phyloP scores from a whole-genome alignment of 1,284 basidiomycete species.

The Malassezia obtusa region DNA sequence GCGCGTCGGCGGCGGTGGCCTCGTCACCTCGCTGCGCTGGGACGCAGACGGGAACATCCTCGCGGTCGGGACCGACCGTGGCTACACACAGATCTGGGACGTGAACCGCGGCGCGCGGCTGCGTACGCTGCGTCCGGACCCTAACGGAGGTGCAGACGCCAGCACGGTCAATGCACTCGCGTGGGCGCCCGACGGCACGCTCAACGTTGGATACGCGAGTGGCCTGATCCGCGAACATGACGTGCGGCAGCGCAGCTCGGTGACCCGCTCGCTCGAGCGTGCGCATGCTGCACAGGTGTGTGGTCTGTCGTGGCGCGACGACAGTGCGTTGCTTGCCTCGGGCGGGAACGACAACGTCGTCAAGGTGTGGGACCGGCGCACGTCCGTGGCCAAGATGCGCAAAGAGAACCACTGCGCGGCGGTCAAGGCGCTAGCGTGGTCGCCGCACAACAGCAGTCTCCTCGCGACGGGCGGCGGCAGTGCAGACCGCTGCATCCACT shows the following conservation, averaged over 20 bases:
- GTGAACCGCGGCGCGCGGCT: slow-evolving; percentile 68
- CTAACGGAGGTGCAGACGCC: slow-evolving; percentile 37
- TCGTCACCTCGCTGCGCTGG: slow-evolving; percentile 72
- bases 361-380: slow-evolving; percentile 78
- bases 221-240: slow-evolving; percentile 46
- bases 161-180: slow-evolving; percentile 30
- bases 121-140: slow-evolving; percentile 55
- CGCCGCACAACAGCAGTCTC: slow-evolving; percentile 85
- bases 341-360: slow-evolving; percentile 95
- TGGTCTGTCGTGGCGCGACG: slow-evolving; percentile 44
- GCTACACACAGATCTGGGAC: slow-evolving; percentile 93
- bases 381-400: slow-evolving; percentile 79
- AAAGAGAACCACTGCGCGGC: slow-evolving; percentile 58
- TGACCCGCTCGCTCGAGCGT: slow-evolving; percentile 34
- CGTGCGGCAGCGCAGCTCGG: slow-evolving; percentile 33
- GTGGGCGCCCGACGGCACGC: slow-evolving; percentile 42
- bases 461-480: slow-evolving; percentile 91
- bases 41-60: slow-evolving; percentile 78
- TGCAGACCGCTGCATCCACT: slow-evolving; percentile 82
- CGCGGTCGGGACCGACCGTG: slow-evolving; percentile 72
- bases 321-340: slow-evolving; percentile 68
- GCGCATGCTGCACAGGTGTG: slow-evolving; percentile 41
- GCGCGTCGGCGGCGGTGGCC: slow-evolving; percentile 38
- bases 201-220: slow-evolving; percentile 36
- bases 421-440: slow-evolving; percentile 74